phyloP scores from a whole-genome alignment of 1,284 basidiomycete species.

The Rhodotorula mucilaginosa region DNA sequence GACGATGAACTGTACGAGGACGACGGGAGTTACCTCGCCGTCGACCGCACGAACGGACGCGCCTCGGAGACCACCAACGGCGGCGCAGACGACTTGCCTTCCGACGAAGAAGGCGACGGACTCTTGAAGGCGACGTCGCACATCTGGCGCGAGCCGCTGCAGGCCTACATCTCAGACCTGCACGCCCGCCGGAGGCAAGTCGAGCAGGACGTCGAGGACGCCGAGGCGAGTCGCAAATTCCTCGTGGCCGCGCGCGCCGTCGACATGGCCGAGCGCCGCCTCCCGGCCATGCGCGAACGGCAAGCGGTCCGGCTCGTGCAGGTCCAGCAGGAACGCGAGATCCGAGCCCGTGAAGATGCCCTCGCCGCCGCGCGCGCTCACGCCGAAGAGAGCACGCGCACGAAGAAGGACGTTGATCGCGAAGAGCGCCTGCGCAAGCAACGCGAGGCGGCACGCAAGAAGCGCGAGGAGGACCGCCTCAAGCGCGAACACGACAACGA shows the following conservation, averaged over 20 bases:
- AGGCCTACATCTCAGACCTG: constrained; percentile 26
- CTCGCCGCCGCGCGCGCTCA: not conserved
- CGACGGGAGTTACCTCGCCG: constrained; percentile 6
- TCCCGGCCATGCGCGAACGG: constrained; percentile 32
- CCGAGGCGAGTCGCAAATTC: constrained; percentile 34
- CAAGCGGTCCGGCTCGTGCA: constrained; percentile 14
- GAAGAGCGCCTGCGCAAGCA: constrained; percentile 38
- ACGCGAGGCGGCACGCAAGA: constrained; percentile 35
- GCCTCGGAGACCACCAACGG: not conserved
- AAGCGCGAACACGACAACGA: constrained; percentile 38
- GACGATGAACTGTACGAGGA: constrained; percentile 31
- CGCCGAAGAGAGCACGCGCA: constrained; percentile 21
- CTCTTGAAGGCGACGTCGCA: constrained; percentile 35
- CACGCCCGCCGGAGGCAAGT: constrained; percentile 24
- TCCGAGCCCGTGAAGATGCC: not conserved
- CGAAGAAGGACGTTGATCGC: constrained; percentile 28
- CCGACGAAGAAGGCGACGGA: constrained; percentile 36
- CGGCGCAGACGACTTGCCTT: constrained; percentile 8
- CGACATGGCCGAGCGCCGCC: constrained; percentile 24
- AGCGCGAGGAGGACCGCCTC: constrained; percentile 30
- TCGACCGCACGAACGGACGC: not conserved
- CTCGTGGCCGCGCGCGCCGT: constrained; percentile 23
- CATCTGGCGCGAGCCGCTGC: constrained; percentile 38
- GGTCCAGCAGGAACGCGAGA: constrained; percentile 9
- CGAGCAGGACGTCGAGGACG: constrained; percentile 29